phyloP scores from a whole-genome alignment of 108 stramenopile species.

The Nannochloropsis gaditana region DNA sequence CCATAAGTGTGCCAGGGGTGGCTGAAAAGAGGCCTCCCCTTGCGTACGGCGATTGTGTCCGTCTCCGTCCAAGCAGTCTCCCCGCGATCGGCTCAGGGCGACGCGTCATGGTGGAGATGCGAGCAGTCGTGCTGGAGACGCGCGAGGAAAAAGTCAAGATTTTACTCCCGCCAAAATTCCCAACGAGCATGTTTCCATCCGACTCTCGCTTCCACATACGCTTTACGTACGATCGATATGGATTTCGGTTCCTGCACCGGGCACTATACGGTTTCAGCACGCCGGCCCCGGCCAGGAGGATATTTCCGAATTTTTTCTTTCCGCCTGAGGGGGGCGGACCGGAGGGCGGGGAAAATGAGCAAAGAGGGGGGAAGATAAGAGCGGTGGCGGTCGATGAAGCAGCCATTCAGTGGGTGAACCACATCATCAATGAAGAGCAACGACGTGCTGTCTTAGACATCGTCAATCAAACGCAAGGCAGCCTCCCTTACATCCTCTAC shows the following conservation, averaged over 20 bases:
- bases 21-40: slow-evolving; percentile 37
- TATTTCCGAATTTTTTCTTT: neutral
- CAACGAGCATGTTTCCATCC: neutral
- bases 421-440: slow-evolving; percentile 44
- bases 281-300: neutral
- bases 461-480: slow-evolving; percentile 41
- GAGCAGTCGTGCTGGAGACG: slow-evolving; percentile 3
- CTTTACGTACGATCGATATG: neutral
- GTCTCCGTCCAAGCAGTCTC: slow-evolving; percentile 23
- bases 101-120: neutral
- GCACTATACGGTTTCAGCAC: neutral
- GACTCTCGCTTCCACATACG: neutral
- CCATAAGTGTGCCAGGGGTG: slow-evolving; percentile 29
- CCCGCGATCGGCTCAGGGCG: neutral
- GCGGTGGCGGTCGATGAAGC: slow-evolving; percentile 27
- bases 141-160: neutral
- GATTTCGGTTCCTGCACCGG: slow-evolving; percentile 1
- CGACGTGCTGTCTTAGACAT: slow-evolving; percentile 41
- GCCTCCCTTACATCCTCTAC: slow-evolving; percentile 47
- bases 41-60: slow-evolving; percentile 37
- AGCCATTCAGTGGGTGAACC: slow-evolving; percentile 32
- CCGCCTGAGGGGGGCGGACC: neutral
- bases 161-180: neutral
- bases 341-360: neutral
- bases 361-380: neutral